Base-by-base conservation (phyloP, 1,284 basidiomycete species). In the Sporisorium graminicola region DNA sequence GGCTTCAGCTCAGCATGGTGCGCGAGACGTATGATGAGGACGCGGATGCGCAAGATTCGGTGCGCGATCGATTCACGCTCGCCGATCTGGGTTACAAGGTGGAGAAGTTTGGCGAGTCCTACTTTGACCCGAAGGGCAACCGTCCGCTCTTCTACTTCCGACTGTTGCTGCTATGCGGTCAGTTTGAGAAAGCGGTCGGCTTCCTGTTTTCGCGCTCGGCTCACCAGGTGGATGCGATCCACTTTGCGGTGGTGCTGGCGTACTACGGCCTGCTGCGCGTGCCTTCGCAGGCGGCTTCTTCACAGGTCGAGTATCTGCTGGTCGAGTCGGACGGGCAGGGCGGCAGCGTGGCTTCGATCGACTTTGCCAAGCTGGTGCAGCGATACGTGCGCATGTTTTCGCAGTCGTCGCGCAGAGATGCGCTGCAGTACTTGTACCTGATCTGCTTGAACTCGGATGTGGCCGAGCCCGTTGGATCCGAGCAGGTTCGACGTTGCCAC, bases 261-360 rank as follows among this genome's bases (percentile, higher is more conserved):
- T 99, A 99, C 86, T 96, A 99, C 85, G 96, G 96, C 7, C 87
- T 99, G 18, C 87, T 99, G 24, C 90, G 95, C 10, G 91, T 95
- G 0, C 92, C 96, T 6, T 89, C 91, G 2, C 88, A 90, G 16
- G 90, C 91, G 6, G 91, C 93, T 77, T 91, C 92, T 0, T 93
- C 92, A 8, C 94, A 97, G 58, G 76, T 82, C 55, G 82, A 82
- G 47, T 71, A 67, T 29, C 49, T 78, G 20, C 49, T 70, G 16
- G 52, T 70, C 37, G 69, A 70, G 46, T 49, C 66, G 42, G 69
- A 76, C 50, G 69, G 46, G 7, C 56, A 65, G 24, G 71, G 67
- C 27, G 50, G 59, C 31, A 80, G 79, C 63, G 67, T 83, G 3
- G 80, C 86, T 5, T 85, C 80, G 14, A 88, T 99, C 66, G 94